These are phyloP conservation scores for Talaromyces adpressus DNA, from an alignment of 495 filamentous ascomycete genomes.

Conservation along the genomic window DNA sequence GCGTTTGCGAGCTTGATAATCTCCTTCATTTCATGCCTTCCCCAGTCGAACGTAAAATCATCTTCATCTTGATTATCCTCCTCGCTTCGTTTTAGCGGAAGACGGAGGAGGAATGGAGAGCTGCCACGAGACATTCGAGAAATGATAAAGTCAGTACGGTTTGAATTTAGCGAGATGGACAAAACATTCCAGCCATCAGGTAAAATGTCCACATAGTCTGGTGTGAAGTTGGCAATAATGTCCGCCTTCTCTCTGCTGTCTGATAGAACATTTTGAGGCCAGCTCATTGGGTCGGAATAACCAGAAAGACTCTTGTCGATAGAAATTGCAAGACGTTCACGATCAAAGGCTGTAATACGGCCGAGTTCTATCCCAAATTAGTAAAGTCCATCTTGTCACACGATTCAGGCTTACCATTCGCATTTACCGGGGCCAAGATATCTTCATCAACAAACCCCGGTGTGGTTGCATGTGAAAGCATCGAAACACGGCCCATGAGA, in stretches of 20 bases:
- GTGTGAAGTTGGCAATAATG: constrained; percentile 26
- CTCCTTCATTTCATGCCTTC: constrained; percentile 68
- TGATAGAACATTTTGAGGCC: constrained; percentile 22
- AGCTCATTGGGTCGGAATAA: constrained; percentile 32
- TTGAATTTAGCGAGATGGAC: constrained; percentile 76
- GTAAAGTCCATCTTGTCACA: neutral
- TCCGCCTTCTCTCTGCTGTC: constrained; percentile 18
- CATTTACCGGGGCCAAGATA: constrained; percentile 33
- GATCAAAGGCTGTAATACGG: constrained; percentile 38
- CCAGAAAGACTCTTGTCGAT: constrained; percentile 37
- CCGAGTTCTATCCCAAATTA: constrained; percentile 29
- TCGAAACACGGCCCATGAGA: constrained; percentile 40
- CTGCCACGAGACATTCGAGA: constrained; percentile 67
- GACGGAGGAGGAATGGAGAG: constrained; percentile 73
- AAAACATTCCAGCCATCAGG: constrained; percentile 77
- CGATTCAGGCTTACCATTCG: constrained; percentile 28
- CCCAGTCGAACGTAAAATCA: constrained; percentile 74
- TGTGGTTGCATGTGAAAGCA: constrained; percentile 37
- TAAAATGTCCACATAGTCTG: constrained; percentile 54
- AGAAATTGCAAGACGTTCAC: constrained; percentile 35
- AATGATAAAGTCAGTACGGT: constrained; percentile 71
- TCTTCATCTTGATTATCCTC: constrained; percentile 75
- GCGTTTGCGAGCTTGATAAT: constrained; percentile 74
- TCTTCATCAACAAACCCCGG: constrained; percentile 22
- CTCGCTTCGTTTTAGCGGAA: constrained; percentile 75